phyloP scores from a whole-genome alignment of 495 filamentous ascomycete species.

The Astrocystis sublimbata region DNA sequence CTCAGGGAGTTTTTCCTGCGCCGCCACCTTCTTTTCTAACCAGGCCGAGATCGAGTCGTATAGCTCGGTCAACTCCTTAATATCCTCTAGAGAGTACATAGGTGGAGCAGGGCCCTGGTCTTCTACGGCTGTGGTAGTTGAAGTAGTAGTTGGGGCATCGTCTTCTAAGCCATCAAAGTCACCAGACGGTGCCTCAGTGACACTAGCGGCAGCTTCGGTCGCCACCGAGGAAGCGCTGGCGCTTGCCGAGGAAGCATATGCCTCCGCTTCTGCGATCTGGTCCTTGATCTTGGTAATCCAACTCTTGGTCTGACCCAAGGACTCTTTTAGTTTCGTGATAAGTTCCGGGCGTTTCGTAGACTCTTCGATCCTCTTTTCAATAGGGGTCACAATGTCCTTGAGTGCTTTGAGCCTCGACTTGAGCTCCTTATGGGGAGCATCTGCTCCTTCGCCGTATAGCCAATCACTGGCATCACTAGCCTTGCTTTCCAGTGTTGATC shows the following conservation, averaged over 20 bases:
- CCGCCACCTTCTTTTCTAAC: slow-evolving; percentile 65
- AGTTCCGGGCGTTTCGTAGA: slow-evolving; percentile 63
- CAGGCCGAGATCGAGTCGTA: slow-evolving; percentile 56
- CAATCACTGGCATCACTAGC: slow-evolving; percentile 74
- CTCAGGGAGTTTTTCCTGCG: slow-evolving; percentile 65
- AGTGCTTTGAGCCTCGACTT: slow-evolving; percentile 70
- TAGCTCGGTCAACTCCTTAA: slow-evolving; percentile 53
- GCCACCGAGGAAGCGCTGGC: slow-evolving; percentile 42
- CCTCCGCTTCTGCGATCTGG: slow-evolving; percentile 48
- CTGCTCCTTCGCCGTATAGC: slow-evolving; percentile 83
- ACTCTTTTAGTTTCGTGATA: slow-evolving; percentile 61
- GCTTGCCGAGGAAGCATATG: slow-evolving; percentile 48
- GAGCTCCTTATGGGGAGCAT: slow-evolving; percentile 70
- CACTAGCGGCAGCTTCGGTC: slow-evolving; percentile 39
- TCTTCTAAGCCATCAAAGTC: slow-evolving; percentile 68
- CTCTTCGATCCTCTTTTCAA: slow-evolving; percentile 69
- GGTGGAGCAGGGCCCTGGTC: slow-evolving; percentile 50
- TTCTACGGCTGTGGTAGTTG: slow-evolving; percentile 41
- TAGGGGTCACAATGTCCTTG: slow-evolving; percentile 67
- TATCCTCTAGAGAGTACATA: slow-evolving; percentile 62
- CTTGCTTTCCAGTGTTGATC: slow-evolving; percentile 61
- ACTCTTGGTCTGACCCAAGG: slow-evolving; percentile 55
- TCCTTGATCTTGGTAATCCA: slow-evolving; percentile 55
- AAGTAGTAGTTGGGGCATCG: slow-evolving; percentile 43
- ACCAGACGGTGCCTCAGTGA: slow-evolving; percentile 44